Percentiles rank a stretch among this genome's conserved stretches.
Evolutionary conservation across 2,329 filamentous ascomycete genomes (phyloP).

Genomic region (Lecanicillium sp.): DNA sequence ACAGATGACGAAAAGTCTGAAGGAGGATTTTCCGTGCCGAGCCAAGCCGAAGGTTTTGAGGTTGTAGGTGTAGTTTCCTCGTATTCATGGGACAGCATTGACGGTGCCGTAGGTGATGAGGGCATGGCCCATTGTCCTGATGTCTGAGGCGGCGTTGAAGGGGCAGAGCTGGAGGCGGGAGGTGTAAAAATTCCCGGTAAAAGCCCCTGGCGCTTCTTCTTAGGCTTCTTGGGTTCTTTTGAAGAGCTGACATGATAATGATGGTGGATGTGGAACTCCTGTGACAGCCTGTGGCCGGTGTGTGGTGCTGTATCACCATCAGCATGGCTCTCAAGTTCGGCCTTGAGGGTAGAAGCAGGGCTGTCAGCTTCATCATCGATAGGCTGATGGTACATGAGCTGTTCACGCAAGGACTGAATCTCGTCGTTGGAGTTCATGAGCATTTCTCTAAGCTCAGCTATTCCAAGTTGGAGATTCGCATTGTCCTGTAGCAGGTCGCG

Average conservation of each 20-base stretch:
- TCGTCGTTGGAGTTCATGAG: constrained; percentile 88
- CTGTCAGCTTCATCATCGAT: constrained; percentile 33
- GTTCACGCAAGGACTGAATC: constrained; percentile 77
- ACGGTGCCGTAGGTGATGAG: constrained; percentile 28
- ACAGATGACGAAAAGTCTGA: constrained; percentile 66
- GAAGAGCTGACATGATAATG: constrained; percentile 73
- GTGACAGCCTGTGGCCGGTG: constrained; percentile 33
- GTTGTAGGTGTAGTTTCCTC: constrained; percentile 42
- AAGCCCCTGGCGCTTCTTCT: constrained; percentile 63
- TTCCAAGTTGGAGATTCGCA: constrained; percentile 83
- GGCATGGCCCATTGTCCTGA: constrained; percentile 28
- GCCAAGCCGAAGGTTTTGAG: constrained; percentile 50
- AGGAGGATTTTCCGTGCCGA: constrained; percentile 49
- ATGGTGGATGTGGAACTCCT: constrained; percentile 86
- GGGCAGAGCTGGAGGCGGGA: constrained; percentile 24
- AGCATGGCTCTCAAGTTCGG: constrained; percentile 55
- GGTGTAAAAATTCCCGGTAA: constrained; percentile 55
- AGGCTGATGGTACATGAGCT: constrained; percentile 72
- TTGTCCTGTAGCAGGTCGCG: constrained; percentile 94
- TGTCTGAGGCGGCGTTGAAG: constrained; percentile 34
- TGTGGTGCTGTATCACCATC: not conserved
- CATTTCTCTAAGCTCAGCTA: constrained; percentile 85
- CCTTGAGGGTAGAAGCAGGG: constrained; percentile 50
- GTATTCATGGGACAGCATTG: constrained; percentile 32
- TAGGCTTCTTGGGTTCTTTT: constrained; percentile 52